Conservation (phyloP, 2,329 filamentous ascomycete genomes). For the Sporothrix schenckii region DNA sequence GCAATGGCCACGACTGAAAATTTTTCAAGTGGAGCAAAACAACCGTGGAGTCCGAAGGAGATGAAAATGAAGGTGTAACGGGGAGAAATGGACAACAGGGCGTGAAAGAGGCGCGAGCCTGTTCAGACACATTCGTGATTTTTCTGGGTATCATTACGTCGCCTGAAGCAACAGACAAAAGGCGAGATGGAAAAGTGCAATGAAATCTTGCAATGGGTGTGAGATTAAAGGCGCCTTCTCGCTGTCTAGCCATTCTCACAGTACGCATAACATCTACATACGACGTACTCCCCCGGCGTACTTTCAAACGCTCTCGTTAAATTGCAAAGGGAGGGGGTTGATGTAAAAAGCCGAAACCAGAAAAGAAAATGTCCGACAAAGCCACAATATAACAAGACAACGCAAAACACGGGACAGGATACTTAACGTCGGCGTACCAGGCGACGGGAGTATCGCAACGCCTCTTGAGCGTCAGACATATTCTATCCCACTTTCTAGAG, state of each 20-base stretch:
- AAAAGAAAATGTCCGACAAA: constrained; percentile 17
- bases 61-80: not conserved
- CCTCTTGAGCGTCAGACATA: too few relatives aligned
- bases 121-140: not conserved
- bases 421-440: not conserved
- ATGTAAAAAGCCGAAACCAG: not conserved
- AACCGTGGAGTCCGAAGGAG: not conserved
- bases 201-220: not conserved
- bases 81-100: not conserved
- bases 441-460: not conserved
- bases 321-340: not conserved
- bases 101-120: not conserved
- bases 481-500: too few relatives aligned
- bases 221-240: not conserved
- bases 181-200: not conserved
- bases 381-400: constrained; percentile 14
- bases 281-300: not conserved
- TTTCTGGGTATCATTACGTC: not conserved
- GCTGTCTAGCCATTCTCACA: not conserved
- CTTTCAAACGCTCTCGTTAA: not conserved
- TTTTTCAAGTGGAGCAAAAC: constrained; percentile 22
- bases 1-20: constrained; percentile 12
- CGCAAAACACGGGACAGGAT: not conserved
- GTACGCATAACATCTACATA: too few relatives aligned
- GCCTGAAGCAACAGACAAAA: not conserved